These are phyloP conservation scores for Pouteria glomerata DNA, from an alignment of 148 eudicot genomes.

Conservation along the genomic window DNA sequence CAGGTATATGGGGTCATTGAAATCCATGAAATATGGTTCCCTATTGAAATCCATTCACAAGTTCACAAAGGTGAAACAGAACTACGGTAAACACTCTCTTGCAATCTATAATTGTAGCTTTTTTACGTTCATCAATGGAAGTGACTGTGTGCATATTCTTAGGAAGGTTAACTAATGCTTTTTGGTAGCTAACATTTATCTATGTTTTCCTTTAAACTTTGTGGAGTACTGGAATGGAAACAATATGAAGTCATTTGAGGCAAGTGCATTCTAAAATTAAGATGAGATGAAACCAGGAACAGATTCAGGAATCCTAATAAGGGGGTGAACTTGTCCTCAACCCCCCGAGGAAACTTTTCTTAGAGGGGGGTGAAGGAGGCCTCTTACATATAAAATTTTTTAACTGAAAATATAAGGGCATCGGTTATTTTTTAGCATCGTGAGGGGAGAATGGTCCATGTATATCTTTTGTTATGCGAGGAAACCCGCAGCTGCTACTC, in stretches of 20 bases:
- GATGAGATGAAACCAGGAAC: not conserved
- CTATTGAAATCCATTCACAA: conserved; percentile 64
- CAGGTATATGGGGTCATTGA: conserved; percentile 89
- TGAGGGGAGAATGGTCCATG: too few relatives aligned
- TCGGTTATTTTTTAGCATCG: too few relatives aligned
- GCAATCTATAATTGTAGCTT: not conserved
- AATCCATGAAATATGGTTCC: conserved; percentile 54
- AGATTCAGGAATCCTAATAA: too few relatives aligned
- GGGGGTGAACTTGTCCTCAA: too few relatives aligned
- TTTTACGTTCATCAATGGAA: not conserved
- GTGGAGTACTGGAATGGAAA: not conserved
- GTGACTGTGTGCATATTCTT: not conserved
- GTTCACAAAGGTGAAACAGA: conserved; percentile 74
- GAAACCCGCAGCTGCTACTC: too few relatives aligned
- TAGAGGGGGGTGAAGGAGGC: too few relatives aligned
- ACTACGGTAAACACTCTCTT: conserved; percentile 53
- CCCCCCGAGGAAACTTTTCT: too few relatives aligned
- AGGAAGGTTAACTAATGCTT: not conserved
- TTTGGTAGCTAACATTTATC: not conserved
- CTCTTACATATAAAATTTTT: too few relatives aligned
- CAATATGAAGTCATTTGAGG: too few relatives aligned
- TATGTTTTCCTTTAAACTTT: not conserved
- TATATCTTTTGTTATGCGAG: too few relatives aligned
- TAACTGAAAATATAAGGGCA: too few relatives aligned
- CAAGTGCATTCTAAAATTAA: too few relatives aligned